A percentile compares a stretch with the other conserved stretches of the same genome.
Evolutionary conservation across 1,139 yeast genomes (phyloP).

Genomic region (Magnusiomyces suaveolens): DNA sequence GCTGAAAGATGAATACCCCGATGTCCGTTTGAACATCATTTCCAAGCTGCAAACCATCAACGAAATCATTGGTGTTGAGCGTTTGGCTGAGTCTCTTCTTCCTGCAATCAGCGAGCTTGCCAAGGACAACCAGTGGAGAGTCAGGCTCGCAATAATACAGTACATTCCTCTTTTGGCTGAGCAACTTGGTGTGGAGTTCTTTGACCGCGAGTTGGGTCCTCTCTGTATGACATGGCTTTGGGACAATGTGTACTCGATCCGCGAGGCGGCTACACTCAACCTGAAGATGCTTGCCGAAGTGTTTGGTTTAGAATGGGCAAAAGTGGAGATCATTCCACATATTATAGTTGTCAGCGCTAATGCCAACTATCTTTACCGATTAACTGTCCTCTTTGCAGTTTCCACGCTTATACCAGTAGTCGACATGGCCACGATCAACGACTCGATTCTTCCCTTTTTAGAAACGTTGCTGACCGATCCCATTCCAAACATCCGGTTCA

Average conservation of each 20-base stretch:
- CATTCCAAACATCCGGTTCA: slow-evolving; percentile 91
- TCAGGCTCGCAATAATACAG: slow-evolving; percentile 91
- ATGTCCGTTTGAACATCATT: slow-evolving; percentile 88
- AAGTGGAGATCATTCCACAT: slow-evolving; percentile 69
- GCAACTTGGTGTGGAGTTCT: slow-evolving; percentile 87
- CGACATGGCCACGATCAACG: slow-evolving; percentile 44
- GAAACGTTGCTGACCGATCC: slow-evolving; percentile 61
- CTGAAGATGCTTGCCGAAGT: slow-evolving; percentile 69
- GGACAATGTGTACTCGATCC: slow-evolving; percentile 93
- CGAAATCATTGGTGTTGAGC: slow-evolving; percentile 86
- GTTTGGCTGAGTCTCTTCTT: slow-evolving; percentile 72
- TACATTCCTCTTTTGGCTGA: slow-evolving; percentile 94
- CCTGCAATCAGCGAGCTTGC: slow-evolving; percentile 97
- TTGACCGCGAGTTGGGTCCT: slow-evolving; percentile 82
- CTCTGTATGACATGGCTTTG: slow-evolving; percentile 94
- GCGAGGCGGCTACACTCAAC: slow-evolving; percentile 91
- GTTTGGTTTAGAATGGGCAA: slow-evolving; percentile 93
- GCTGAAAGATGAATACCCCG: slow-evolving; percentile 96
- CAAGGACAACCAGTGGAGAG: slow-evolving; percentile 96
- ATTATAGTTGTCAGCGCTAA: slow-evolving; percentile 45
- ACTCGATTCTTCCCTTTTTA: slow-evolving; percentile 70
- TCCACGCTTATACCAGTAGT: slow-evolving; percentile 59
- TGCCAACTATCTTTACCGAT: slow-evolving; percentile 76
- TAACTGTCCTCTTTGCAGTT: slow-evolving; percentile 83
- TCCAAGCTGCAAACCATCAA: slow-evolving; percentile 86